Evolutionary conservation across 495 filamentous ascomycete species (phyloP).

Genomic region (Penicillium angulare): DNA sequence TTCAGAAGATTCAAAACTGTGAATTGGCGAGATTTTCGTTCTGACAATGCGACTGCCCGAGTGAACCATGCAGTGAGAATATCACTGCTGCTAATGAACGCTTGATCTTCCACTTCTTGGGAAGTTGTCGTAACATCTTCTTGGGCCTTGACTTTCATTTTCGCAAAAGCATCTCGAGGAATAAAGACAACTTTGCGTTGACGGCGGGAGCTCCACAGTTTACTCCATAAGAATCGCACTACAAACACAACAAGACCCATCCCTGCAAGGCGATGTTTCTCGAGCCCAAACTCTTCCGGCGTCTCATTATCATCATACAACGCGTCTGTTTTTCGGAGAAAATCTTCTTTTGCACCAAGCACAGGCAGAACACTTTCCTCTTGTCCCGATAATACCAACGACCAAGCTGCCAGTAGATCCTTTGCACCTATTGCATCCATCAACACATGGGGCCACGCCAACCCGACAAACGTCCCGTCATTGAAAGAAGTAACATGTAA

Average conservation of each 20-base stretch:
- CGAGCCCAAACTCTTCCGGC: constrained; percentile 2
- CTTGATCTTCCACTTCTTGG: neutral
- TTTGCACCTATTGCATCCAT: constrained; percentile 44
- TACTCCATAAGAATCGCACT: constrained; percentile 14
- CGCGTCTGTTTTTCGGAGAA: neutral
- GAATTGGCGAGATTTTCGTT: constrained; percentile 8
- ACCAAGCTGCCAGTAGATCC: constrained; percentile 17
- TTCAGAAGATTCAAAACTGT: constrained; percentile 14
- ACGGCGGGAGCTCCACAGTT: constrained; percentile 3
- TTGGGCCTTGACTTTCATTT: neutral
- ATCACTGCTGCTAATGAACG: constrained; percentile 15
- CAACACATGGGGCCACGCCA: constrained; percentile 47
- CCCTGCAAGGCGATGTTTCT: constrained; percentile 6
- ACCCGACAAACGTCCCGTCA: constrained; percentile 46
- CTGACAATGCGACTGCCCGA: constrained; percentile 3
- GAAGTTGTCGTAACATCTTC: neutral
- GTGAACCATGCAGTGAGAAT: constrained; percentile 16
- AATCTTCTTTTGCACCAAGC: constrained; percentile 16
- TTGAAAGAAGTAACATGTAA: constrained; percentile 48
- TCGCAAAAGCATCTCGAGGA: constrained; percentile 1
- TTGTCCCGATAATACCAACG: constrained; percentile 13
- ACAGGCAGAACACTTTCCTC: constrained; percentile 19
- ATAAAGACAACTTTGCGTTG: constrained; percentile 10
- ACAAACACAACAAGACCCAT: constrained; percentile 1
- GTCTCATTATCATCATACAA: neutral